Percentiles rank a stretch among this genome's conserved stretches.
Conservation (phyloP, 2,329 filamentous ascomycete genomes). For the Fusarium sp. region DNA sequence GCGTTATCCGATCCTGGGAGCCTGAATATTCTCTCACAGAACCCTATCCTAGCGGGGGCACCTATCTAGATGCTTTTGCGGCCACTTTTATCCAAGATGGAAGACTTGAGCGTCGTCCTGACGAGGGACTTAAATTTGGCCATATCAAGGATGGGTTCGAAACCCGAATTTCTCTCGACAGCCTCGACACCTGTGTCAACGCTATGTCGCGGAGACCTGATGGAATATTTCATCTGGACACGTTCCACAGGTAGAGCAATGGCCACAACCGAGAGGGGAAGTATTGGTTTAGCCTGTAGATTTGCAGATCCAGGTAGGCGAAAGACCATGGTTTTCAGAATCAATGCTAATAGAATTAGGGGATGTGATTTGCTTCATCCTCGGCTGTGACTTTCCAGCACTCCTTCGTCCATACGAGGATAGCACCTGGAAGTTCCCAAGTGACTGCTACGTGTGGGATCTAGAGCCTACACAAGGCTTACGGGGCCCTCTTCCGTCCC, state of each 20-base stretch:
- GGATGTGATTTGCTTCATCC: not conserved
- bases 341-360: fast-evolving
- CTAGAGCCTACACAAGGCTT: not conserved
- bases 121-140: fast-evolving
- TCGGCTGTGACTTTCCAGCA: not conserved
- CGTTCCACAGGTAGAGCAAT: not conserved
- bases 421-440: not conserved
- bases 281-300: not conserved
- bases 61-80: not conserved
- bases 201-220: not conserved
- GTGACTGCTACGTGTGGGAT: not conserved
- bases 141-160: not conserved
- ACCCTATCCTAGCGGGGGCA: not conserved
- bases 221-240: not conserved
- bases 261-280: not conserved
- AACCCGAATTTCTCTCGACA: not conserved
- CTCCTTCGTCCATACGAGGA: not conserved
- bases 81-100: not conserved
- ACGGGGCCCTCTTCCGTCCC: not conserved
- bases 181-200: not conserved
- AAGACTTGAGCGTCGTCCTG: not conserved
- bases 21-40: not conserved
- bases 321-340: fast-evolving
- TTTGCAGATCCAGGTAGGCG: not conserved
- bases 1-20: not conserved